phyloP scores from a whole-genome alignment of 768 basidiomycete genomes.

The Termitomyces sp. region DNA sequence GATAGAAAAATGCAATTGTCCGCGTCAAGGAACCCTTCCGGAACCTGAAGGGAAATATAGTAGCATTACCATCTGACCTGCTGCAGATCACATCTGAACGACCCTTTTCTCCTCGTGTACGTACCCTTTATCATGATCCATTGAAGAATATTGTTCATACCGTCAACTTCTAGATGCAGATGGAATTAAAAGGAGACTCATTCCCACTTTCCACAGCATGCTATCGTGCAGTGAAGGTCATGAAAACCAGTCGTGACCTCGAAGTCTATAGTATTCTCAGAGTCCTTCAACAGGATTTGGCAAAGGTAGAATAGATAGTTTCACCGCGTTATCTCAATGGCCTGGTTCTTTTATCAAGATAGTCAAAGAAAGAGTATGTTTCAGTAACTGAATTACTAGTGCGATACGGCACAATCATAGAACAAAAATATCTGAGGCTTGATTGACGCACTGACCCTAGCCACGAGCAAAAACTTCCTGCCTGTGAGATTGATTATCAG shows the following conservation, averaged over 20 bases:
- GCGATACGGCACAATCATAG: slow-evolving; percentile 64
- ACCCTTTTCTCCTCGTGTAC: not conserved
- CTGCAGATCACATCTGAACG: not conserved
- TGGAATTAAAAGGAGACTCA: not conserved
- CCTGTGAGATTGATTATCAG: too few species aligned
- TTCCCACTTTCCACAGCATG: not conserved
- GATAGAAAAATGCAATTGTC: not conserved
- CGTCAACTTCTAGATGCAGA: not conserved
- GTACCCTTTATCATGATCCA: not conserved
- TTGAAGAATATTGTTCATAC: not conserved
- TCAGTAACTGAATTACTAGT: slow-evolving; percentile 21
- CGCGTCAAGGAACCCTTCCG: not conserved
- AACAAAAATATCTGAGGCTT: too few species aligned
- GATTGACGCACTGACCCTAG: slow-evolving; percentile 66
- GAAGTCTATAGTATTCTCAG: not conserved
- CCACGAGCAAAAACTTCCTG: slow-evolving; percentile 75
- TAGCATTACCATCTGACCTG: not conserved
- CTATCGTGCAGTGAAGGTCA: not conserved
- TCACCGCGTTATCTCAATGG: not conserved
- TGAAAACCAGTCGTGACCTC: not conserved
- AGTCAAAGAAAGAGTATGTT: not conserved
- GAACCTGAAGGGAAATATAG: not conserved
- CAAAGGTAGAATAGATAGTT: not conserved
- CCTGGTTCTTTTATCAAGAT: not conserved
- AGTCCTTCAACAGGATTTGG: not conserved